Percentiles rank a stretch among this genome's conserved stretches.
Conservation (phyloP, 495 filamentous ascomycete species). For the Cercophora samala region DNA sequence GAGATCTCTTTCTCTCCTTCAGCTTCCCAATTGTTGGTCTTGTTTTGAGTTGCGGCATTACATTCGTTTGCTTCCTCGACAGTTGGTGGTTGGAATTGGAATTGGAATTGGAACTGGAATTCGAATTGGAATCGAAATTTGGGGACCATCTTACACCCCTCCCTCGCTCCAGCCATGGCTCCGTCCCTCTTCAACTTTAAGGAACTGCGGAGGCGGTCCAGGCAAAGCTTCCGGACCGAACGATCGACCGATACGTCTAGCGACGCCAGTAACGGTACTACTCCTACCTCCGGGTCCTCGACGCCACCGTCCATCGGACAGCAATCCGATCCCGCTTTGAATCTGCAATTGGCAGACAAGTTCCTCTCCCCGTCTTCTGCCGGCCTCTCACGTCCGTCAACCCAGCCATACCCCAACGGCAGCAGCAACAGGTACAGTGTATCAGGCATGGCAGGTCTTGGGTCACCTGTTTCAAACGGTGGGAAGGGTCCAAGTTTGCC, state of each 20-base stretch:
- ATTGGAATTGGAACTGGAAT: background rate
- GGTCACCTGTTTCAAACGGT: conserved; percentile 52
- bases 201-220: conserved; percentile 70
- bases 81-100: background rate
- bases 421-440: conserved; percentile 45
- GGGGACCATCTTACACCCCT: background rate
- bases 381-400: conserved; percentile 38
- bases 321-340: conserved; percentile 48
- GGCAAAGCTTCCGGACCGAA: conserved; percentile 58
- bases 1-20: background rate
- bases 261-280: conserved; percentile 40
- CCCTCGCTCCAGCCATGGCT: conserved; percentile 35
- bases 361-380: conserved; percentile 26
- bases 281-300: conserved; percentile 47
- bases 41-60: conserved; percentile 3
- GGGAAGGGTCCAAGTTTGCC: conserved; percentile 51
- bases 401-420: conserved; percentile 41
- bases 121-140: background rate
- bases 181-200: conserved; percentile 67
- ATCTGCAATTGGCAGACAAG: conserved; percentile 44
- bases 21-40: background rate
- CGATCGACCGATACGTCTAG: conserved; percentile 54
- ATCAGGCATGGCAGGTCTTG: conserved; percentile 53
- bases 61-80: conserved; percentile 1
- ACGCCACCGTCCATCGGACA: conserved; percentile 45